Conservation (phyloP, 345 rosid genomes). For the Lepidium sativum region DNA sequence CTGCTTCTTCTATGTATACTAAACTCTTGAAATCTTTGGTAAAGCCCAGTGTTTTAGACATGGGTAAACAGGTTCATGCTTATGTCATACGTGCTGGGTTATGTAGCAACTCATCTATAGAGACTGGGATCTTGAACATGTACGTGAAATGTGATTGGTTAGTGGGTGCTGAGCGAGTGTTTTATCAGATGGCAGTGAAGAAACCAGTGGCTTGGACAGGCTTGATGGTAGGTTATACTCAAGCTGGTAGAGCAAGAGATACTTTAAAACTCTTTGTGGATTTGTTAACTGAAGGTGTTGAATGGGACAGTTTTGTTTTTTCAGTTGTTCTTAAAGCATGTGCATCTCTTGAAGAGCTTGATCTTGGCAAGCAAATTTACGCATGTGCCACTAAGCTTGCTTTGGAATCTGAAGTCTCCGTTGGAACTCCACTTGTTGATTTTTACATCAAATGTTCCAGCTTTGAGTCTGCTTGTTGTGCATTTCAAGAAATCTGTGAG, state of each 20-base stretch:
- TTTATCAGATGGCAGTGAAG: constrained; percentile 41
- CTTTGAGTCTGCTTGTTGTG: constrained; percentile 44
- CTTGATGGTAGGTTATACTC: constrained; percentile 53
- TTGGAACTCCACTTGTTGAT: constrained; percentile 73
- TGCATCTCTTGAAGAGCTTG: constrained; percentile 38
- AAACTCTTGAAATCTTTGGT: constrained; percentile 39
- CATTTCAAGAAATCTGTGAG: constrained; percentile 44
- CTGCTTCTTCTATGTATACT: constrained; percentile 31
- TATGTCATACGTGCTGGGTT: constrained; percentile 46
- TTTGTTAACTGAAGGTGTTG: constrained; percentile 43
- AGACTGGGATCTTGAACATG: constrained; percentile 45
- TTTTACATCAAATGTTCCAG: constrained; percentile 50
- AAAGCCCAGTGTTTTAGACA: constrained; percentile 28
- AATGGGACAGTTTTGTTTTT: constrained; percentile 57
- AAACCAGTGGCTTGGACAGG: constrained; percentile 54
- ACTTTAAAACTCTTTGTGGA: constrained; percentile 38
- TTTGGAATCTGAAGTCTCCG: constrained; percentile 53
- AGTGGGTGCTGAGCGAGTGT: constrained; percentile 48
- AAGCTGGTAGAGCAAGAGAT: constrained; percentile 37
- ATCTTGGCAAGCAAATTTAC: constrained; percentile 56
- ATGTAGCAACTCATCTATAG: constrained; percentile 26
- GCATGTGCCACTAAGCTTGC: constrained; percentile 48
- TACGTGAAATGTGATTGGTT: constrained; percentile 58
- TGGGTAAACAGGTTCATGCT: constrained; percentile 56
- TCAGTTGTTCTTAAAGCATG: constrained; percentile 69